Conservation (phyloP, 2,329 filamentous ascomycete species). For the Coniochaeta pulveracea region DNA sequence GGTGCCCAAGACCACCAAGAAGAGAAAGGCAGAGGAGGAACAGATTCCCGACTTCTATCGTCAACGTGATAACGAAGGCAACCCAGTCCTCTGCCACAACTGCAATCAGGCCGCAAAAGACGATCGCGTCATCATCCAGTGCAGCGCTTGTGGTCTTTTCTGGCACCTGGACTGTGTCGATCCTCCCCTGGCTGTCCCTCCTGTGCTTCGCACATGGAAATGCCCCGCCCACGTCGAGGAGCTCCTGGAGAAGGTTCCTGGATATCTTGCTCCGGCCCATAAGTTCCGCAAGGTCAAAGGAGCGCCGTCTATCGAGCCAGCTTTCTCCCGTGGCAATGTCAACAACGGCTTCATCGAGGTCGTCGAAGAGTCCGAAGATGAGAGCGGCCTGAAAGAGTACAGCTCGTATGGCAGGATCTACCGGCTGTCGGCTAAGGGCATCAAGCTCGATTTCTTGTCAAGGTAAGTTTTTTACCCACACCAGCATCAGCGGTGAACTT, state of each 20-base stretch:
- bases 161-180: conserved; percentile 94
- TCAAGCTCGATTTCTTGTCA: conserved; percentile 63
- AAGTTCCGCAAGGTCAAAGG: conserved; percentile 50
- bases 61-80: conserved; percentile 60
- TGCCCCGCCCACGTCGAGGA: conserved; percentile 83
- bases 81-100: conserved; percentile 63
- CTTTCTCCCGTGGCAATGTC: conserved; percentile 49
- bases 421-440: conserved; percentile 50
- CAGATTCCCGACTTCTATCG: conserved; percentile 56
- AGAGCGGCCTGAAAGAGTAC: conserved; percentile 44
- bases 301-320: conserved; percentile 36
- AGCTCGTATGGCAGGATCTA: conserved; percentile 54
- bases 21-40: conserved; percentile 48
- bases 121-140: conserved; percentile 69
- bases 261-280: conserved; percentile 46
- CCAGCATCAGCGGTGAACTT: too few species aligned
- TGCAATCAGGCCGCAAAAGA: conserved; percentile 57
- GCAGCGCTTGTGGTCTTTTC: conserved; percentile 67
- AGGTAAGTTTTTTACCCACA: conserved; percentile 29
- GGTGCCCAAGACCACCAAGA: conserved; percentile 44
- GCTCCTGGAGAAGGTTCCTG: conserved; percentile 49
- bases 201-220: conserved; percentile 68
- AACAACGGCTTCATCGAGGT: conserved; percentile 67
- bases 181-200: conserved; percentile 70
- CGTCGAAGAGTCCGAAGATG: conserved; percentile 43